Conservation (phyloP, 169 alveolate species). For the Theileria luwenshuni region DNA sequence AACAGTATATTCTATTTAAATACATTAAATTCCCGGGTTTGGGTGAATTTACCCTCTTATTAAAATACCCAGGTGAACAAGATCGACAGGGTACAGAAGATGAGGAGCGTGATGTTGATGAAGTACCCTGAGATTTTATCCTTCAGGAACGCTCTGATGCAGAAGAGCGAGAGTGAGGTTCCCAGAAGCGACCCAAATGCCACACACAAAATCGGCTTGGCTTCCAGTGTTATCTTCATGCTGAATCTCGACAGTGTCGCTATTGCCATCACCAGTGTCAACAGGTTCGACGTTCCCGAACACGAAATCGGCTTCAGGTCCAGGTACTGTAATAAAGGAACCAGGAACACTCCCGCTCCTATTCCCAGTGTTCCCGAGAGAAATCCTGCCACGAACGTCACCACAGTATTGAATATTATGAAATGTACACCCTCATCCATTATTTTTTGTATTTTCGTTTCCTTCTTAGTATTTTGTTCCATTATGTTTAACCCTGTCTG, state of each 20-base stretch:
- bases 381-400: constrained; percentile 17
- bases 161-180: constrained; percentile 9
- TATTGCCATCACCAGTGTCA: constrained; percentile 17
- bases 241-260: constrained; percentile 10
- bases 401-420: constrained; percentile 5
- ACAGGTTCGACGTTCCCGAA: constrained; percentile 26
- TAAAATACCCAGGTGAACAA: constrained; percentile 28
- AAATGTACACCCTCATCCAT: constrained; percentile 5
- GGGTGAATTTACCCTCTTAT: background rate
- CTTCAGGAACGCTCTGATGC: constrained; percentile 15
- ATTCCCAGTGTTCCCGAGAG: constrained; percentile 21
- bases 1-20: no score
- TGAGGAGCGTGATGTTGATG: constrained; percentile 14
- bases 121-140: constrained; percentile 19
- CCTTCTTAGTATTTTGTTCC: background rate
- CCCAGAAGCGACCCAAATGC: constrained; percentile 24
- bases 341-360: constrained; percentile 23
- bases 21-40: no score
- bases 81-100: constrained; percentile 17
- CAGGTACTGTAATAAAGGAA: constrained; percentile 25
- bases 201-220: background rate
- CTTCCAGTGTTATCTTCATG: background rate
- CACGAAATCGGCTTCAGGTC: constrained; percentile 8
- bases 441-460: background rate
- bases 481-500: background rate